phyloP scores from a whole-genome alignment of 257 asterid species.

The Solanum tarapatanum region DNA sequence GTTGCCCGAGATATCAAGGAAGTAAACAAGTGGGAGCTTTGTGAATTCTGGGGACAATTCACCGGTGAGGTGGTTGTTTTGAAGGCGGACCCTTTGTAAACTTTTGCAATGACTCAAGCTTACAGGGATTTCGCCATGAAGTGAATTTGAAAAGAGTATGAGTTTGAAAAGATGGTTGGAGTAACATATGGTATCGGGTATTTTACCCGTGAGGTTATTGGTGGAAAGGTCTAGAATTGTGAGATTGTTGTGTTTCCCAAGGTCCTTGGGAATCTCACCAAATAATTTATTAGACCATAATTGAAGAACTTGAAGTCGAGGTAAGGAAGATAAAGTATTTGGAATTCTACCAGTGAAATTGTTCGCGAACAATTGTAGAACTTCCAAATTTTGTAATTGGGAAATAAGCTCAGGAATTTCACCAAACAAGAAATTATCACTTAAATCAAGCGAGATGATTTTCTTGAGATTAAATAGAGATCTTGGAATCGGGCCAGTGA shows the following conservation, averaged over 20 bases:
- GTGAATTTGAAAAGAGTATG: slow-evolving; percentile 65
- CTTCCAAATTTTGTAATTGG: slow-evolving; percentile 36
- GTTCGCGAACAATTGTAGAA: slow-evolving; percentile 72
- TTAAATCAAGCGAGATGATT: slow-evolving; percentile 61
- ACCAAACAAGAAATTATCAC: slow-evolving; percentile 60
- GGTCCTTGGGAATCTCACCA: slow-evolving; percentile 50
- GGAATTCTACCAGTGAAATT: slow-evolving; percentile 67
- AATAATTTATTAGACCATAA: slow-evolving; percentile 61
- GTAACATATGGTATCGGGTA: slow-evolving; percentile 47
- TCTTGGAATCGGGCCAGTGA: slow-evolving; percentile 50
- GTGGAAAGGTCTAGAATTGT: slow-evolving; percentile 71
- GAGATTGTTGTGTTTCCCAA: slow-evolving; percentile 54
- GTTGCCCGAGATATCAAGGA: slow-evolving; percentile 56
- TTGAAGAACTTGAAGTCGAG: slow-evolving; percentile 64
- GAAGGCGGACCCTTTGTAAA: slow-evolving; percentile 55
- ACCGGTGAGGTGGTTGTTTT: slow-evolving; percentile 51
- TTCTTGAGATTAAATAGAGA: slow-evolving; percentile 38
- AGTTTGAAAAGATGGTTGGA: slow-evolving; percentile 52
- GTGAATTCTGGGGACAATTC: slow-evolving; percentile 33
- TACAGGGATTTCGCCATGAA: slow-evolving; percentile 48
- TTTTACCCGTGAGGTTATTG: slow-evolving; percentile 53
- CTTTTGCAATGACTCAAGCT: slow-evolving; percentile 48
- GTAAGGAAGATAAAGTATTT: slow-evolving; percentile 33
- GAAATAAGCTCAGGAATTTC: slow-evolving; percentile 41
- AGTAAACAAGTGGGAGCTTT: slow-evolving; percentile 54